These are phyloP conservation scores for Dactylorhiza incarnata DNA, from an alignment of 106 monocot species.

Conservation along the genomic window DNA sequence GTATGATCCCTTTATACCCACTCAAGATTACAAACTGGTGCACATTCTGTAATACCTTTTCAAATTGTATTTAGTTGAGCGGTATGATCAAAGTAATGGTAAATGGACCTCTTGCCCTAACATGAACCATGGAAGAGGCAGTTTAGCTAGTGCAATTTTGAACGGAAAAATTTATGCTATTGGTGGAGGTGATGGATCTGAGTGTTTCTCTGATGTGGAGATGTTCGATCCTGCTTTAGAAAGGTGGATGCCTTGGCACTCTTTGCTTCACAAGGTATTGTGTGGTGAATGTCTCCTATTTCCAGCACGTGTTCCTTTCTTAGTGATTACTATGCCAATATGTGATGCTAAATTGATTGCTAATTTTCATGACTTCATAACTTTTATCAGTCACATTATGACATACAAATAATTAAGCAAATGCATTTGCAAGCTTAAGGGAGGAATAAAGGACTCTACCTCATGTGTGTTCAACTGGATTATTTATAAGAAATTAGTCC, in stretches of 20 bases:
- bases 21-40: slow-evolving; percentile 2
- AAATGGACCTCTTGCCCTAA: slow-evolving; percentile 47
- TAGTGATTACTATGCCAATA: not conserved
- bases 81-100: slow-evolving; percentile 38
- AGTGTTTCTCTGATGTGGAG: slow-evolving; percentile 64
- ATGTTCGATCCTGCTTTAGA: slow-evolving; percentile 76
- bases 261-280: slow-evolving; percentile 65
- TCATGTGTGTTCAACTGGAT: not conserved
- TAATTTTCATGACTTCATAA: not conserved
- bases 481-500: too few relatives aligned
- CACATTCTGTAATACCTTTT: not conserved
- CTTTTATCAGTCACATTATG: not conserved
- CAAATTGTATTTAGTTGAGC: slow-evolving; percentile 56
- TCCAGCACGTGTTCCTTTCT: too few relatives aligned
- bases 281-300: not conserved
- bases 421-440: not conserved
- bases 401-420: not conserved
- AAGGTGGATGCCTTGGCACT: slow-evolving; percentile 45
- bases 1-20: not conserved
- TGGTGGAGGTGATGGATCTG: slow-evolving; percentile 64
- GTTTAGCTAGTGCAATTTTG: slow-evolving; percentile 56
- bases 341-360: not conserved
- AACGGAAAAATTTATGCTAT: slow-evolving; percentile 74
- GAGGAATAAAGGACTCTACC: not conserved
- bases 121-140: slow-evolving; percentile 46